Evolutionary conservation across 164 flowering plant genomes (phyloP), one percentile per base, ranked within the genome.

Genomic region (Chimonanthus praecox): DNA sequence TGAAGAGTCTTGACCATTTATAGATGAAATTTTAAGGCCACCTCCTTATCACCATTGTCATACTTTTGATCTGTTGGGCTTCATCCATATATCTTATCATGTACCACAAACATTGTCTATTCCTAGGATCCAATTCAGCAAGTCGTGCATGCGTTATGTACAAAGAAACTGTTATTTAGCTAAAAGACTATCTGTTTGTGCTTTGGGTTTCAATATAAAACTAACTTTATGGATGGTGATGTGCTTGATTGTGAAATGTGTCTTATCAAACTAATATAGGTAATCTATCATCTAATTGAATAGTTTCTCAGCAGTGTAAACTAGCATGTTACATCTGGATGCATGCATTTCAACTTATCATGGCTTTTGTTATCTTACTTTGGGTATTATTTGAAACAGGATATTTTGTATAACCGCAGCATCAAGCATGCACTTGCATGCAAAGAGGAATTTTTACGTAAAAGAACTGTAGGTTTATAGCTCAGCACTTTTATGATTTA

Each of bases 401-500:
- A 95, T 79, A 90, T 95, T 73, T 62, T 80, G 69, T 71, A 82
- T 49, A 95, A 95, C 80, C 85, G 88, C 58, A 90, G 90, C 80
- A 86, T 95, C 65, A 91, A 89, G 75, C 97, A 93, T 81, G 99
- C 97, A 63, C 90, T 95, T 74, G 81, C 86, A 5, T 88, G 86
- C 16, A 98, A 95, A 80, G 98, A 93, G 75, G 88, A 93, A 70
- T 93, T 92, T 80, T 95, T 93, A 76, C 89, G 91, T 44, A 86
- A 86, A 76, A 92, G 85, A 65, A 90, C 92, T 46, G 99, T 95
- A 93, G 79, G 81, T 44, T 68, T 33, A 16, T 69, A 33, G 21
- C 58, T 72, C 61, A 64, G 33, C 62, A 15, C 11, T 15, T 54
- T 54, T 54, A 33, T 33, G 33, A 33, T 33, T 33, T 33, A 33